Base-by-base conservation (phyloP, 1,284 basidiomycete species). In the Microbotryomycetes sp. region DNA sequence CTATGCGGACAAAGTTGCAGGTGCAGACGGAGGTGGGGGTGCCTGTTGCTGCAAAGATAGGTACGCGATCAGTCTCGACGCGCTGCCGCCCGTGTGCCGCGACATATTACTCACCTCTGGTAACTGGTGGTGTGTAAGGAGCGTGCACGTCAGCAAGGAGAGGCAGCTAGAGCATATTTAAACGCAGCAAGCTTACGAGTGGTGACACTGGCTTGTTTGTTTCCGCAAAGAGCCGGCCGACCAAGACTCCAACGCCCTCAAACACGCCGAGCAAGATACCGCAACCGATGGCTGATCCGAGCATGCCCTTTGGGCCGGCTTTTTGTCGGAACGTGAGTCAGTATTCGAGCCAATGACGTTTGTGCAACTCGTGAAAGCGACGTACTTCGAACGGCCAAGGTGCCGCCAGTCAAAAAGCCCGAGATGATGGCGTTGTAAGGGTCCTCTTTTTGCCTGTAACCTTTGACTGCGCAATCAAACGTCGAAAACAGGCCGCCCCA, bases 371-470 rank as follows among this genome's bases (percentile, higher is more conserved):
- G 35, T 41, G 13, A 56, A 49, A 21, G 56, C 46, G 45, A 86
- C 89, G 79, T 76, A 96, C 93, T 89, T 78, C 94, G 84, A 65
- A 90, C 84, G 56, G 96, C 96, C 56, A 99, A 78, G 75, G 89
- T 94, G 60, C 94, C 94, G 77, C 96, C 96, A 28, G 94, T 97
- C 83, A 96, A 83, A 80, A 98, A 98, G 48, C 96, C 94, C 51
- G 94, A 91, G 59, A 96, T 88, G 73, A 99, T 97, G 47, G 92
- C 92, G 76, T 99, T 99, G 92, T 93, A 98, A 55, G 93, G 89
- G 77, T 99, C 96, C 78, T 99, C 96, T 77, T 98, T 98, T 80
- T 98, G 94, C 74, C 96, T 81, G 79, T 85, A 89, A 11, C 92
- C 92, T 78, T 98, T 97, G 67, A 98, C 89, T 1, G 91, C 91